These are phyloP conservation scores for Trifolium pratense DNA, from an alignment of 306 rosid genomes.

Conservation along the genomic window DNA sequence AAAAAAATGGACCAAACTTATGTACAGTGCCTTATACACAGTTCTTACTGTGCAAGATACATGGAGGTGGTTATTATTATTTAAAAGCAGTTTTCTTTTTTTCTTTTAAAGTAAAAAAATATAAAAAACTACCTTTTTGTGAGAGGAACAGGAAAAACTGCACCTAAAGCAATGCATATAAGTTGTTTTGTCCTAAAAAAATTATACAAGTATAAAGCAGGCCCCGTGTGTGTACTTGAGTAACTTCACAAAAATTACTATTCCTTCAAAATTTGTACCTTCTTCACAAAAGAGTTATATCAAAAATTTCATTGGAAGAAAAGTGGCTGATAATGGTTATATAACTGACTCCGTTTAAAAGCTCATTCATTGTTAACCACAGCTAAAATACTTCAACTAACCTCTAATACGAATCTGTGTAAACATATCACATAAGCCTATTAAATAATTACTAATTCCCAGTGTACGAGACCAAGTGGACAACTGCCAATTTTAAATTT, in stretches of 20 bases:
- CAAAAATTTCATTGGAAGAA: not conserved
- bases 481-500: slow-evolving; percentile 15
- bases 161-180: too few relatives aligned
- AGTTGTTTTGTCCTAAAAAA: too few relatives aligned
- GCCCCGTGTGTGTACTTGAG: not conserved
- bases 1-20: too few relatives aligned
- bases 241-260: slow-evolving; percentile 8
- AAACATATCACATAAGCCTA: not conserved
- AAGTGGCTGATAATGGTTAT: not conserved
- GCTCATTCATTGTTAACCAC: not conserved
- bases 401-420: slow-evolving; percentile 16
- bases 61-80: too few relatives aligned
- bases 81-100: too few relatives aligned
- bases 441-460: slow-evolving; percentile 14
- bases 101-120: too few relatives aligned
- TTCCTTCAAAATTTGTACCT: slow-evolving; percentile 26
- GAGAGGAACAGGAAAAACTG: too few relatives aligned
- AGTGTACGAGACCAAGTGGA: slow-evolving; percentile 19
- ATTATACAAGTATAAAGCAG: slow-evolving; percentile 17
- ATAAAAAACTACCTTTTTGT: too few relatives aligned
- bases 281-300: not conserved
- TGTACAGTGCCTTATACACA: too few relatives aligned
- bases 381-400: slow-evolving; percentile 28
- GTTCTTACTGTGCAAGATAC: too few relatives aligned
- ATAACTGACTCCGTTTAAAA: not conserved